Evolutionary conservation across 345 rosid genomes (phyloP).

Genomic region (Salix caprea): DNA sequence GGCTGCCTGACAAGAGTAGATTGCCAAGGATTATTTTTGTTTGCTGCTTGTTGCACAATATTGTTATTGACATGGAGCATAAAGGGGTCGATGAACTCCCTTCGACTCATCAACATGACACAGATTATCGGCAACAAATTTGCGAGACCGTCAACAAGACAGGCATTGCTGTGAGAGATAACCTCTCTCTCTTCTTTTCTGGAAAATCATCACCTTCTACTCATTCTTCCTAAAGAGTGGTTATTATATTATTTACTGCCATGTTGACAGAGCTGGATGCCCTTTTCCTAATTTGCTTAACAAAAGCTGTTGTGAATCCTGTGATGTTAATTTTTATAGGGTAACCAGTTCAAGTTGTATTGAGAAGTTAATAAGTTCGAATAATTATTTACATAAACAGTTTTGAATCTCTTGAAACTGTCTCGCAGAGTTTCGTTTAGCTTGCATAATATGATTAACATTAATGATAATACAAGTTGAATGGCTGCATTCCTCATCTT

Average conservation of each 20-base stretch:
- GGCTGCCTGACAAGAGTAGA: slow-evolving; percentile 67
- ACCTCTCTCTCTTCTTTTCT: slow-evolving; percentile 40
- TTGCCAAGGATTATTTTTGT: slow-evolving; percentile 61
- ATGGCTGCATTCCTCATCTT: not conserved
- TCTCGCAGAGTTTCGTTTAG: not conserved
- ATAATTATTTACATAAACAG: not conserved
- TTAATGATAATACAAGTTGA: not conserved
- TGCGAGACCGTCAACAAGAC: slow-evolving; percentile 41
- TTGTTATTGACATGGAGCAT: slow-evolving; percentile 56
- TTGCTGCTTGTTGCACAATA: slow-evolving; percentile 74
- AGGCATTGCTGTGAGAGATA: slow-evolving; percentile 41
- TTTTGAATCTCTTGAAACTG: not conserved
- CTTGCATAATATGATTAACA: not conserved
- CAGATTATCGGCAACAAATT: slow-evolving; percentile 42
- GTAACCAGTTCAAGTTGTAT: not conserved
- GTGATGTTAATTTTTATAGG: not conserved
- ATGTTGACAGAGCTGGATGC: not conserved
- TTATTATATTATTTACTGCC: not conserved
- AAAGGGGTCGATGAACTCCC: slow-evolving; percentile 39
- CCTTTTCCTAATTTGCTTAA: not conserved
- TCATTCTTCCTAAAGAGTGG: not conserved
- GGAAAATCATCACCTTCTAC: slow-evolving; percentile 32
- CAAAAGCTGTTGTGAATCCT: not conserved
- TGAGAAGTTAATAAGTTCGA: not conserved
- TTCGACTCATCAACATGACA: slow-evolving; percentile 47